These are phyloP conservation scores for Fusarium sp. DNA, from an alignment of 2,329 filamentous ascomycete species.

Conservation along the genomic window DNA sequence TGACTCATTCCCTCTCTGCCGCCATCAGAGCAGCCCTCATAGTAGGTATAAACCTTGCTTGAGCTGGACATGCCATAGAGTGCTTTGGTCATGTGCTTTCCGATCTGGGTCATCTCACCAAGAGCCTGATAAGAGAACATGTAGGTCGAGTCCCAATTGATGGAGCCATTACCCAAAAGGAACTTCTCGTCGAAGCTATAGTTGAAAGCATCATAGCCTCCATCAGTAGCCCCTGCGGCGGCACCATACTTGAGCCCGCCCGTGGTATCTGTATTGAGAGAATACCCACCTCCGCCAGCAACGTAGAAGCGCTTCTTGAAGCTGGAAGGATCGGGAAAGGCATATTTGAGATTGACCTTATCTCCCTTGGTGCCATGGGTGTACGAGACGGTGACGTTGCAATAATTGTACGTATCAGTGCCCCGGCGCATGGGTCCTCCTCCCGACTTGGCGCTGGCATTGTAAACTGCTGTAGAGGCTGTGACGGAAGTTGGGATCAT, in stretches of 20 bases:
- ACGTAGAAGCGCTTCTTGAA: slow-evolving; percentile 7
- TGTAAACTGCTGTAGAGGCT: not conserved
- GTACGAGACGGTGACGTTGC: slow-evolving; percentile 7
- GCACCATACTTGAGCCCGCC: slow-evolving; percentile 56
- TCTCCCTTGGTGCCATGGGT: slow-evolving; percentile 1
- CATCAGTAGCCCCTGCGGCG: slow-evolving; percentile 54
- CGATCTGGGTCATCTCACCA: slow-evolving; percentile 59
- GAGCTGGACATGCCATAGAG: not conserved
- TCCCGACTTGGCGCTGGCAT: not conserved
- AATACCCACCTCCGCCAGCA: slow-evolving; percentile 24
- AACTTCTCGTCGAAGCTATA: slow-evolving; percentile 52
- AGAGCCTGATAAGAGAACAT: slow-evolving; percentile 64
- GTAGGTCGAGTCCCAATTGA: slow-evolving; percentile 61
- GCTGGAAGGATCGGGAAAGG: not conserved
- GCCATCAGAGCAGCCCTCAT: slow-evolving; percentile 60
- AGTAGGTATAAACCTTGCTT: slow-evolving; percentile 60
- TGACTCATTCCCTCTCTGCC: slow-evolving; percentile 57
- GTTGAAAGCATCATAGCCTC: slow-evolving; percentile 57
- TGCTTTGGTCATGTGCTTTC: slow-evolving; percentile 46
- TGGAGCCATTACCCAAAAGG: slow-evolving; percentile 60
- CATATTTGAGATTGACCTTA: not conserved
- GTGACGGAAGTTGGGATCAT: not conserved
- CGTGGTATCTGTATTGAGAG: slow-evolving; percentile 45
- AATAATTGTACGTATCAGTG: not conserved
- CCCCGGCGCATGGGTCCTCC: not conserved